A percentile compares a stretch with the other conserved stretches of the same genome.
These are phyloP conservation scores for Talaromyces borbonicus DNA, from an alignment of 495 filamentous ascomycete genomes.

Conservation along the genomic window DNA sequence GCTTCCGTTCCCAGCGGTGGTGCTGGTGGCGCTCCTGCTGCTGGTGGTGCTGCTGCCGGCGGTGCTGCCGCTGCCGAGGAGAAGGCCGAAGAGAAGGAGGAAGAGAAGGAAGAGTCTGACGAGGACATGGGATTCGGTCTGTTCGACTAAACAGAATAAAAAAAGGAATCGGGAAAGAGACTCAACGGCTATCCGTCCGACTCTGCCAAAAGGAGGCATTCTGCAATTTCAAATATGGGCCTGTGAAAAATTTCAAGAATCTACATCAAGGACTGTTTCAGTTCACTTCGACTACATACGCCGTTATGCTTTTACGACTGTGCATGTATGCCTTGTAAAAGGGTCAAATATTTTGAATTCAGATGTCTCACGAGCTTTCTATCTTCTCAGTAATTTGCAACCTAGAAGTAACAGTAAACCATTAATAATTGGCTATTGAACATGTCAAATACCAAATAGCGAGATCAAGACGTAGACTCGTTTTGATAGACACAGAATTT, in stretches of 20 bases:
- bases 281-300: not conserved
- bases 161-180: conserved; percentile 66
- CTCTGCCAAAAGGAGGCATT: too few species aligned
- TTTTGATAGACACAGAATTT: not conserved
- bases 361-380: too few species aligned
- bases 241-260: conserved; percentile 68
- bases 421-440: too few species aligned
- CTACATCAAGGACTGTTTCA: not conserved
- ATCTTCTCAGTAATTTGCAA: too few species aligned
- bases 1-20: conserved; percentile 95
- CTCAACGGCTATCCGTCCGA: too few species aligned
- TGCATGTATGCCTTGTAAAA: conserved; percentile 17
- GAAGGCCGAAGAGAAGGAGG: conserved; percentile 66
- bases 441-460: too few species aligned
- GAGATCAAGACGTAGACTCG: too few species aligned
- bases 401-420: too few species aligned
- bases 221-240: conserved; percentile 99
- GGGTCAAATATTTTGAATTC: too few species aligned
- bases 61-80: conserved; percentile 59
- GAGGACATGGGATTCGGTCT: conserved; percentile 99
- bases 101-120: conserved; percentile 86
- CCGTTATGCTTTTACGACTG: conserved; percentile 34
- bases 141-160: conserved; percentile 65
- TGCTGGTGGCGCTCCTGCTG: conserved; percentile 57
- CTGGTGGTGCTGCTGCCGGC: conserved; percentile 54